Conservation (phyloP, 345 rosid species). For the Durio zibethinus region DNA sequence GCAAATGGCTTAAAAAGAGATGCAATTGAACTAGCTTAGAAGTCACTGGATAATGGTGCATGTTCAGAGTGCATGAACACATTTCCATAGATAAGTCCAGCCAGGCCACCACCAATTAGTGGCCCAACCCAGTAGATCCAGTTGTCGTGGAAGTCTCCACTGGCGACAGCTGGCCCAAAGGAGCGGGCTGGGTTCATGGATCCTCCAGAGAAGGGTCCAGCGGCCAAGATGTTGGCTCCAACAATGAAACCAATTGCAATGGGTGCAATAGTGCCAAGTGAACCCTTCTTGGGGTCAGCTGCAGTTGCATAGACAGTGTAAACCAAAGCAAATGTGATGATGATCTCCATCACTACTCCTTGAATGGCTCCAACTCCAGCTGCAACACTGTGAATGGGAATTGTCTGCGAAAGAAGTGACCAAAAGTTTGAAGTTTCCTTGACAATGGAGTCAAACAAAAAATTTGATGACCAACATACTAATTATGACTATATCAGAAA, state of each 20-base stretch:
- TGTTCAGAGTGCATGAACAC: constrained; percentile 58
- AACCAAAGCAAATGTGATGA: constrained; percentile 82
- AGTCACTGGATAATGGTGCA: constrained; percentile 47
- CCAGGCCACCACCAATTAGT: constrained; percentile 84
- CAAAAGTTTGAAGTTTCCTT: neutral
- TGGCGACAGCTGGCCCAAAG: constrained; percentile 87
- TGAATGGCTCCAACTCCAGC: constrained; percentile 73
- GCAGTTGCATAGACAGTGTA: constrained; percentile 96
- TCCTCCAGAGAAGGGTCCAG: constrained; percentile 96
- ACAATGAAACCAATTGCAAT: constrained; percentile 91
- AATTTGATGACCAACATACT: neutral
- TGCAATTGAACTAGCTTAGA: constrained; percentile 11
- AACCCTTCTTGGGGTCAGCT: constrained; percentile 92
- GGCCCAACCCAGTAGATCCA: constrained; percentile 96
- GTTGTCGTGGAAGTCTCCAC: constrained; percentile 77
- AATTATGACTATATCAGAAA: too few species aligned
- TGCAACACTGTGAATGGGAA: constrained; percentile 70
- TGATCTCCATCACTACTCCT: constrained; percentile 93
- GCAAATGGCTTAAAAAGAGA: neutral
- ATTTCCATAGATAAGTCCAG: constrained; percentile 70
- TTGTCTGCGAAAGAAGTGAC: constrained; percentile 36
- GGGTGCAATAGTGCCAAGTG: constrained; percentile 84
- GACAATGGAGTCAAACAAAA: neutral
- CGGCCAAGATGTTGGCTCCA: constrained; percentile 92
- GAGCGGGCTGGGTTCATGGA: constrained; percentile 99